Percentiles rank a stretch among this genome's conserved stretches.
phyloP scores from a whole-genome alignment of 495 filamentous ascomycete genomes.

The Penicillium macrosclerotiorum region DNA sequence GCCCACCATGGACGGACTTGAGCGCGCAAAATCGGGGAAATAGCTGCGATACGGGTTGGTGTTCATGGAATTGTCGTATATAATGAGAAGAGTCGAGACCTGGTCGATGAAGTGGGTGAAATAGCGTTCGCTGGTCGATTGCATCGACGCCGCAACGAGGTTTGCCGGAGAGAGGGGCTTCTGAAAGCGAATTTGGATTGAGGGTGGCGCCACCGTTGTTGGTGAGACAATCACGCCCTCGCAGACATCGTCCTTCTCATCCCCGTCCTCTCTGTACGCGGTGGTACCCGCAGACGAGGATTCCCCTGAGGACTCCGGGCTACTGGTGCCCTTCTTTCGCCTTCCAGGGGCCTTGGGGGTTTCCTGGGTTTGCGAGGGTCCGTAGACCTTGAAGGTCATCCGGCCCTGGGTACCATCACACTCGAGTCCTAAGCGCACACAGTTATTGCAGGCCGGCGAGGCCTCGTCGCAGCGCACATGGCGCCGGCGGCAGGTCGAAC shows the following conservation, averaged over 20 bases:
- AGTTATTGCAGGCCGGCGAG: constrained; percentile 42
- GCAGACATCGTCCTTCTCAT: constrained; percentile 7
- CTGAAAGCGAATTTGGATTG: constrained; percentile 22
- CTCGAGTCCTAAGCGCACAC: constrained; percentile 34
- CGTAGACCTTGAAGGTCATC: constrained; percentile 46
- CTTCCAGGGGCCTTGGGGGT: constrained; percentile 17
- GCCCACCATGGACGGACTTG: constrained; percentile 38
- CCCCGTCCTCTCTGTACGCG: constrained; percentile 15
- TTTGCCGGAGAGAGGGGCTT: constrained; percentile 22
- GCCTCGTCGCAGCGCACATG: constrained; percentile 47
- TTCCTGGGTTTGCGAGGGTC: constrained; percentile 24
- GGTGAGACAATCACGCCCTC: constrained; percentile 26
- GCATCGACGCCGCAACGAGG: constrained; percentile 22
- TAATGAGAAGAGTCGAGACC: constrained; percentile 37
- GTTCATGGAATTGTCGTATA: constrained; percentile 38
- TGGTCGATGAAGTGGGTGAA: constrained; percentile 39
- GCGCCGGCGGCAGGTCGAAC: constrained; percentile 41
- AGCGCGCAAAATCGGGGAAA: constrained; percentile 38
- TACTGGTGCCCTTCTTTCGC: constrained; percentile 18
- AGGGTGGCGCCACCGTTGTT: constrained; percentile 12
- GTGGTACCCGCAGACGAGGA: constrained; percentile 9
- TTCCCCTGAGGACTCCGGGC: constrained; percentile 10
- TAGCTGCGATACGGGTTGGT: constrained; percentile 36
- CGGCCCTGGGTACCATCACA: constrained; percentile 41
- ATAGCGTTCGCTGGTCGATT: constrained; percentile 33